phyloP scores from a whole-genome alignment of 2,329 filamentous ascomycete genomes.

The Colletotrichum higginsianum region DNA sequence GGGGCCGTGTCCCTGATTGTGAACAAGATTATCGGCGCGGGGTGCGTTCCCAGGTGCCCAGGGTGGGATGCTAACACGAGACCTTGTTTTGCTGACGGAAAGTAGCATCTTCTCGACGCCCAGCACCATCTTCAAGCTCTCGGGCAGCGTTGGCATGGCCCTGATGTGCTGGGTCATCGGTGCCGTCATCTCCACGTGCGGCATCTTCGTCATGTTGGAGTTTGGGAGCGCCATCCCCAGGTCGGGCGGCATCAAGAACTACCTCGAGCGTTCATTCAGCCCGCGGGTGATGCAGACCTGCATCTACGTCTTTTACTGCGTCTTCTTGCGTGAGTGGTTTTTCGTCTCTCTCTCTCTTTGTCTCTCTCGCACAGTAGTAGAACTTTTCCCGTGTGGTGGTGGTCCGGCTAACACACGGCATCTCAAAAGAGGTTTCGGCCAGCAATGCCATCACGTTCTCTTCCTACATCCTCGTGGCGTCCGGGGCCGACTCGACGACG shows the following conservation, averaged over 20 bases:
- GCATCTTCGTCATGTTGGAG: conserved; percentile 46
- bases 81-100: not conserved
- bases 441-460: conserved; percentile 39
- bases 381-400: no score
- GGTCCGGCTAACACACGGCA: not conserved
- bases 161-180: conserved; percentile 47
- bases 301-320: conserved; percentile 46
- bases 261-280: conserved; percentile 45
- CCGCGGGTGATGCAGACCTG: conserved; percentile 45
- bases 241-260: conserved; percentile 46
- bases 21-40: conserved; percentile 47
- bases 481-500: conserved; percentile 29
- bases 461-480: conserved; percentile 33
- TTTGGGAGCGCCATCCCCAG: conserved; percentile 46
- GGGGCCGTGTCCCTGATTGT: conserved; percentile 45
- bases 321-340: conserved; percentile 41
- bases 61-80: no score
- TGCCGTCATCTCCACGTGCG: conserved; percentile 44
- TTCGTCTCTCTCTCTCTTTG: no score
- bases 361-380: no score
- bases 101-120: conserved; percentile 47
- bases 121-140: conserved; percentile 43
- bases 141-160: conserved; percentile 46
- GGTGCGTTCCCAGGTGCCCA: conserved; percentile 29
- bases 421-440: conserved; percentile 33